Evolutionary conservation across 2,329 filamentous ascomycete species (phyloP).

Genomic region (Drechslerella coelobrocha): DNA sequence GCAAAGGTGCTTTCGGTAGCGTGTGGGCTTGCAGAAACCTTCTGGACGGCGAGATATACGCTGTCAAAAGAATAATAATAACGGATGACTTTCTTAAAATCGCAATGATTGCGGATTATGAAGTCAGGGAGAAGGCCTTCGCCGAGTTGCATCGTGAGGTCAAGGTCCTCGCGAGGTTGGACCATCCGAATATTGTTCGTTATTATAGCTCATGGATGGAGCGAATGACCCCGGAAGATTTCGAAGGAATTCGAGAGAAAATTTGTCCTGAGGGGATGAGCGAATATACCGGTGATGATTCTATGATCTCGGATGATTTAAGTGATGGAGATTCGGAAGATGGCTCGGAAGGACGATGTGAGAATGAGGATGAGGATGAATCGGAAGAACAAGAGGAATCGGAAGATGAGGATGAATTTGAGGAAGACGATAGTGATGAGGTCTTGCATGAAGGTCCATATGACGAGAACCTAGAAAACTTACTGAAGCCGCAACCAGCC

Average conservation of each 20-base stretch:
- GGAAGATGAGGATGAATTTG: background rate
- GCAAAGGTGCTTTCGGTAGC: slow-evolving; percentile 70
- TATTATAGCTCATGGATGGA: slow-evolving; percentile 73
- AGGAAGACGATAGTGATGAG: too few relatives aligned
- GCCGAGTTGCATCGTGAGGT: slow-evolving; percentile 62
- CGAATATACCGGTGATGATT: slow-evolving; percentile 17
- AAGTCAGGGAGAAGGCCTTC: slow-evolving; percentile 65
- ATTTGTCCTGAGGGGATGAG: slow-evolving; percentile 36
- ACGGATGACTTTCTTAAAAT: slow-evolving; percentile 62
- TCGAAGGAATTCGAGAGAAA: slow-evolving; percentile 21
- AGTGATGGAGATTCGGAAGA: background rate
- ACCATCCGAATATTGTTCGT: slow-evolving; percentile 71
- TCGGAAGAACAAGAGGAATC: too few relatives aligned
- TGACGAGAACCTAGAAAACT: slow-evolving; percentile 2
- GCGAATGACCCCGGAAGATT: slow-evolving; percentile 38
- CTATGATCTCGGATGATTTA: background rate
- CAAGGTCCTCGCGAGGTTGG: slow-evolving; percentile 67
- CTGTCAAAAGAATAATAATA: slow-evolving; percentile 71
- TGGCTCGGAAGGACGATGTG: background rate
- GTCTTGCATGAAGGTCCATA: too few relatives aligned
- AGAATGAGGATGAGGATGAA: too few relatives aligned
- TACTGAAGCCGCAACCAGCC: background rate
- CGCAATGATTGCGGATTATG: slow-evolving; percentile 56
- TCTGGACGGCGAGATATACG: slow-evolving; percentile 69
- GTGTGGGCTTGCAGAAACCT: slow-evolving; percentile 69